These are phyloP conservation scores for Microstegium vimineum DNA, from an alignment of 176 grass and related monocot species.

Conservation along the genomic window DNA sequence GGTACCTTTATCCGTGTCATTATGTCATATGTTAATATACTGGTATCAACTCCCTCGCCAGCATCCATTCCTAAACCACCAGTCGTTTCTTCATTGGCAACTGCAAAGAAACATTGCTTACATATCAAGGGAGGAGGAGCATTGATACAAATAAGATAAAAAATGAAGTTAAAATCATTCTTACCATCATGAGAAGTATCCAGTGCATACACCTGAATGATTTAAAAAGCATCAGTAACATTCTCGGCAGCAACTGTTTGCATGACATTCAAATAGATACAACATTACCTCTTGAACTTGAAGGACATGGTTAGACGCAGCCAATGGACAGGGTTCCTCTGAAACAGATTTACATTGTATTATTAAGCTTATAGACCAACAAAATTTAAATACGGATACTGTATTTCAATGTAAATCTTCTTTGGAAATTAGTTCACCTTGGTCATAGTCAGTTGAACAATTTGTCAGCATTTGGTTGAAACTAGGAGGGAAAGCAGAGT, in stretches of 20 bases:
- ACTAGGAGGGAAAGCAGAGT: conserved; percentile 46
- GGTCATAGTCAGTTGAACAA: conserved; percentile 30
- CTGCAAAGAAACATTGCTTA: conserved; percentile 28
- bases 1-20: conserved; percentile 53
- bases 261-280: conserved; percentile 11
- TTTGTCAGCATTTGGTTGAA: conserved; percentile 54
- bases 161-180: conserved; percentile 4
- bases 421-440: conserved; percentile 32
- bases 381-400: conserved; percentile 8
- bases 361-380: background rate
- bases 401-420: background rate
- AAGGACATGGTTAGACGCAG: conserved; percentile 8
- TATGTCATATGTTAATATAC: conserved; percentile 37
- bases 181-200: conserved; percentile 30
- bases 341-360: background rate
- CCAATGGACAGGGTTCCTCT: conserved; percentile 9
- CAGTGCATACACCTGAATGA: conserved; percentile 30
- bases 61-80: conserved; percentile 1
- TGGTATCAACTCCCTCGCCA: conserved; percentile 22
- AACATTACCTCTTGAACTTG: conserved; percentile 41
- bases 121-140: background rate
- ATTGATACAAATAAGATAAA: background rate
- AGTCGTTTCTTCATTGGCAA: conserved; percentile 15
- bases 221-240: conserved; percentile 9
- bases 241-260: background rate